Percentiles rank a stretch among this genome's conserved stretches.
These are phyloP conservation scores for Conticribra guillardii DNA, from an alignment of 108 stramenopile species.

Conservation along the genomic window DNA sequence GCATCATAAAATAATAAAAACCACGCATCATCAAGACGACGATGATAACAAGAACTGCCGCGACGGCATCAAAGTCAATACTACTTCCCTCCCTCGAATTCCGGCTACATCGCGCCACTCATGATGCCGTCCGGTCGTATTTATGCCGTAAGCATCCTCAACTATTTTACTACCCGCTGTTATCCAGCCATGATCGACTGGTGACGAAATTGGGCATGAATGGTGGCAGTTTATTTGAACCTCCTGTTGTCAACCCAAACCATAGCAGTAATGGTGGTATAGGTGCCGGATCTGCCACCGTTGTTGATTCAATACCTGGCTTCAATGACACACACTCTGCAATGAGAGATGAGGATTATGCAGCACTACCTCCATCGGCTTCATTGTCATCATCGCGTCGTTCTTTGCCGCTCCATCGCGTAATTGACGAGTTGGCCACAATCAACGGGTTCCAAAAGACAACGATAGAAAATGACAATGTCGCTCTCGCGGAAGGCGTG, in stretches of 20 bases:
- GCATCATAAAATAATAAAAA: too few species aligned
- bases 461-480: neutral
- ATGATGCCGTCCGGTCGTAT: slow-evolving; percentile 1
- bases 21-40: too few species aligned
- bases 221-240: too few species aligned
- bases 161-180: slow-evolving; percentile 1
- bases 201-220: neutral
- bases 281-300: too few species aligned
- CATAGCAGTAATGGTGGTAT: too few species aligned
- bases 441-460: slow-evolving; percentile 4
- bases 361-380: too few species aligned
- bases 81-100: neutral
- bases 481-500: slow-evolving; percentile 24
- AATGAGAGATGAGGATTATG: neutral
- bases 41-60: too few species aligned
- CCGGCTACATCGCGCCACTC: slow-evolving; percentile 1
- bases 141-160: slow-evolving; percentile 4
- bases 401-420: neutral
- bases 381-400: neutral
- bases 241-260: too few species aligned
- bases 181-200: neutral
- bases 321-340: neutral
- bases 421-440: neutral
- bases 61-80: slow-evolving; percentile 1
- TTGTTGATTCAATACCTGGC: too few species aligned